Evolutionary conservation across 2,329 filamentous ascomycete genomes (phyloP).

Genomic region (Aspergillus sp.): DNA sequence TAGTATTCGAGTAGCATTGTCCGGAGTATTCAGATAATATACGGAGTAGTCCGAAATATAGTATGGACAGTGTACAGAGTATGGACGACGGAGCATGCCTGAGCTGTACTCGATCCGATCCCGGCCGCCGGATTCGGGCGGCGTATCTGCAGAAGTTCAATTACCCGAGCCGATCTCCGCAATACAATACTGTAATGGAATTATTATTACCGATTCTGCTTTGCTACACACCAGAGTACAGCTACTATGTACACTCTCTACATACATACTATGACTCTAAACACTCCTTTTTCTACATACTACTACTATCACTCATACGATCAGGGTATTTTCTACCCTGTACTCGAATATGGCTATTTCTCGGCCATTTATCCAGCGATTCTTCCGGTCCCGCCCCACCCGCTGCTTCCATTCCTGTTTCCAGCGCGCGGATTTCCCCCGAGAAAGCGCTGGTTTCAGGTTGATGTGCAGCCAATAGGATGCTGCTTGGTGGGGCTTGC

Average conservation of each 20-base stretch:
- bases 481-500: neutral
- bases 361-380: neutral
- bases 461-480: neutral
- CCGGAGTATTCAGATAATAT: neutral
- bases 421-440: neutral
- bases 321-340: too few relatives aligned
- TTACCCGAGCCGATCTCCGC: neutral
- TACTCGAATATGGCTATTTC: too few relatives aligned
- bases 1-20: neutral
- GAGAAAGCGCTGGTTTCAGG: neutral
- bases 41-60: too few relatives aligned
- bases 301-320: too few relatives aligned
- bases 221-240: too few relatives aligned
- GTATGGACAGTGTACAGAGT: too few relatives aligned
- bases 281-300: too few relatives aligned
- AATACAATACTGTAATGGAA: neutral
- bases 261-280: too few relatives aligned
- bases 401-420: neutral
- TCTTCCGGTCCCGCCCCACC: neutral
- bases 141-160: neutral
- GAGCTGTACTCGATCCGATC: neutral
- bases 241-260: too few relatives aligned
- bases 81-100: too few relatives aligned
- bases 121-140: neutral
- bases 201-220: too few relatives aligned